Evolutionary conservation across 164 flowering plant genomes (phyloP), one percentile per base, ranked within the genome.

Genomic region (Kingdonia uniflora): DNA sequence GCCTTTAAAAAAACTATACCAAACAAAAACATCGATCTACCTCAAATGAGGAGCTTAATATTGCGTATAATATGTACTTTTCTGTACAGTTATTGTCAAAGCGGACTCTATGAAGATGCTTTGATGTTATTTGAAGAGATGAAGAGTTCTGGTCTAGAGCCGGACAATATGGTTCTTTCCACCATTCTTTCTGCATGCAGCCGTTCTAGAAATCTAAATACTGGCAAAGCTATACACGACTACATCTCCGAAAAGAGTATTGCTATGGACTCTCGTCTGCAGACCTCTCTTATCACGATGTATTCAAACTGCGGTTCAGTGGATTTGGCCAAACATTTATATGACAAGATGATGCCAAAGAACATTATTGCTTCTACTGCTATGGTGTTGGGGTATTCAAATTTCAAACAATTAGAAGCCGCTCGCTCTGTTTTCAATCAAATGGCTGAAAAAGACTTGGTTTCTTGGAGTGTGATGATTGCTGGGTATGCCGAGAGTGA

Each of bases 401-500:
- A 62, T 64, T 19, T 54, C 14, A 77, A 83, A 48, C 68, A 68
- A 15, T 21, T 84, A 57, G 74, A 78, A 49, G 72, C 73, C 65
- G 95, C 94, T 57, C 74, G 87, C 22, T 50, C 45, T 13, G 59
- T 89, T 52, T 86, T 89, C 48, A 58, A 79, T 63, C 65, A 71
- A 51, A 75, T 82, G 72, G 52, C 33, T 17, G 74, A 75, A 45
- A 86, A 81, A 64, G 88, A 84, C 65, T 64, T 86, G 76, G 76
- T 80, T n/a, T 79, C 69, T 51, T 89, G 95, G 92, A 89, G 79
- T 52, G 85, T 87, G 4, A 86, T 89, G 85, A 79, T 84, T 26
- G 51, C 87, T 24, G 80, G 94, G 42, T 84, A 82, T 72, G 88
- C 84, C 16, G 85, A 84, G 65, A 83, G 83, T 56, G 82, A 78